Percentiles rank a stretch among this genome's conserved stretches.
These are phyloP conservation scores for Yarrowia bubula DNA, from an alignment of 805 yeast genomes.

Conservation along the genomic window DNA sequence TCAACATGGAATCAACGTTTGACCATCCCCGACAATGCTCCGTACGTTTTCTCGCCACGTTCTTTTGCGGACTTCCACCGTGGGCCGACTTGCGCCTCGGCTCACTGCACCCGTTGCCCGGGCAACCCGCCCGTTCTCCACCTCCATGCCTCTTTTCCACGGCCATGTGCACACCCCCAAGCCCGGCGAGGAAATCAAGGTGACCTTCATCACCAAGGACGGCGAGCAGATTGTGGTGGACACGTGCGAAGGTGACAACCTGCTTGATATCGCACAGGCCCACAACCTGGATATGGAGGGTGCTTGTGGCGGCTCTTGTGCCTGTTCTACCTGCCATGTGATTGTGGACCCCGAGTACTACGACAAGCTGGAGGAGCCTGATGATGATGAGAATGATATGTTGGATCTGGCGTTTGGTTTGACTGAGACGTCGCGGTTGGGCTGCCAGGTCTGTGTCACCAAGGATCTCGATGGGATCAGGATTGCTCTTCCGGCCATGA, in stretches of 20 bases:
- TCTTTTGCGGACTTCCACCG: background rate
- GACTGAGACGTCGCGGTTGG: slow-evolving; percentile 93
- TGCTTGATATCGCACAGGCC: slow-evolving; percentile 93
- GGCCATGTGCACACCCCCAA: slow-evolving; percentile 90
- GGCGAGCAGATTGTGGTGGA: slow-evolving; percentile 80
- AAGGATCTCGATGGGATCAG: slow-evolving; percentile 90
- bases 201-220: slow-evolving; percentile 89
- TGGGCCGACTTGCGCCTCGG: background rate
- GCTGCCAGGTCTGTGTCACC: slow-evolving; percentile 88
- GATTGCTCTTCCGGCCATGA: slow-evolving; percentile 96
- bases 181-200: slow-evolving; percentile 85
- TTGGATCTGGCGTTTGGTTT: slow-evolving; percentile 94
- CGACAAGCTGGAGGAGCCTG: slow-evolving; percentile 90
- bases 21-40: background rate
- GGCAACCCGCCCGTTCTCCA: background rate
- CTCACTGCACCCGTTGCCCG: background rate
- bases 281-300: slow-evolving; percentile 90
- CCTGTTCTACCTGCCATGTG: slow-evolving; percentile 96
- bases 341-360: slow-evolving; percentile 94
- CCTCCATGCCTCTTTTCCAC: slow-evolving; percentile 44
- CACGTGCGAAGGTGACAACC: slow-evolving; percentile 87
- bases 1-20: background rate
- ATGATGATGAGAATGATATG: slow-evolving; percentile 98
- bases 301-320: slow-evolving; percentile 99
- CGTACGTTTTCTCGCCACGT: background rate